Evolutionary conservation across 2,329 filamentous ascomycete species (phyloP), one percentile per base, ranked within the genome.

Genomic region (Huntiella omanensis): DNA sequence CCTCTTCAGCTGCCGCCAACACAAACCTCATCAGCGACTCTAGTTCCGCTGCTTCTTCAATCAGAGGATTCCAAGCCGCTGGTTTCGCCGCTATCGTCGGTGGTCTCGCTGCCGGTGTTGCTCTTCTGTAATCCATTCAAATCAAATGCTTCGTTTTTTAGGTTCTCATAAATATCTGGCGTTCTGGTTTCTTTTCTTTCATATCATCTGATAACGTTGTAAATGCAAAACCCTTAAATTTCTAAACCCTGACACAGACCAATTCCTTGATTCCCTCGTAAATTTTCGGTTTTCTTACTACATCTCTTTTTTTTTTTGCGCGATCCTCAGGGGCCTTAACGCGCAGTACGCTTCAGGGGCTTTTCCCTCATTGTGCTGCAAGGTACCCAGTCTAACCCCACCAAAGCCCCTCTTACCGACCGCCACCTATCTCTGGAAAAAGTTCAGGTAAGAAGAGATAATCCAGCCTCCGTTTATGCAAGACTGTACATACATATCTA

Each of bases 61-160:
- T 12, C 6, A 41, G 40, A 28, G n/a, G 40, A 8, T 62, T 60
- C 13, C 58, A 58, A 33, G 55, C 58, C 40, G 62, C 62, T 47
- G 62, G 64, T 3, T 53, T 67, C 40, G 55, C 56, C 5, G 49
- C 65, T 6, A 55, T 67, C 8, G 46, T 65, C 28, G 59, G 58
- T 12, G 57, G 59, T 49, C 53, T 67, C 49, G 61, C 64, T 50
- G 56, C 59, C 40, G 62, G 62, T 11, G 64, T 66, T 49, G 63
- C 63, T 33, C 54, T 65, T 55, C 54, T 67, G 48, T 64, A 54
- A 57, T 36, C 22, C 6, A 8, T 4, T 2, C 22, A 28, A 28
- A 28, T 28, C 22, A 10, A 7, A 28, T 28, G 22, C 8, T 28
- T 28, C 22, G 22, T 7, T 28, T 28, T 10, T 10, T 10, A 28